Conservation (phyloP, 371 early-diverging fungal genomes). For the Apophysomyces elegans region DNA sequence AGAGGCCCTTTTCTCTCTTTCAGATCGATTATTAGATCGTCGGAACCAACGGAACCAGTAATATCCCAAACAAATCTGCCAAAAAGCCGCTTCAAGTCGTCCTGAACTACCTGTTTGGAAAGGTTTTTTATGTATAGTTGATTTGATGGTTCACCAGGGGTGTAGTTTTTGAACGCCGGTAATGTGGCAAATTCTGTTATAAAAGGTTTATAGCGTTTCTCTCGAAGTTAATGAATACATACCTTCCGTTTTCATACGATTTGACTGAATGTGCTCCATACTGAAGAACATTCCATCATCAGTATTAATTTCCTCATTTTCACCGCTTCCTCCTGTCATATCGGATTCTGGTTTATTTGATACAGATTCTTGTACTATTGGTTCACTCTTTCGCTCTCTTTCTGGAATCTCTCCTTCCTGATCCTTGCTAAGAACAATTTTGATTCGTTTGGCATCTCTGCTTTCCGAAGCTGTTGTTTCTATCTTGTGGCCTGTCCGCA, state of each 20-base stretch:
- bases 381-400: slow-evolving; percentile 10
- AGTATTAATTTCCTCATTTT: background rate
- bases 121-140: slow-evolving; percentile 49
- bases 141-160: slow-evolving; percentile 28
- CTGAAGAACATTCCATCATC: background rate
- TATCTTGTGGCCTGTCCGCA: background rate
- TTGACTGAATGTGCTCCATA: slow-evolving; percentile 3
- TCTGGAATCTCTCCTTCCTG: slow-evolving; percentile 16
- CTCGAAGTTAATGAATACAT: background rate
- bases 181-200: slow-evolving; percentile 26
- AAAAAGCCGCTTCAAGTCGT: slow-evolving; percentile 38
- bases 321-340: no score
- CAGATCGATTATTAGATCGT: slow-evolving; percentile 29
- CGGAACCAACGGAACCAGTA: slow-evolving; percentile 1
- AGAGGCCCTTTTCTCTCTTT: slow-evolving; percentile 38
- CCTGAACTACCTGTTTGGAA: slow-evolving; percentile 29
- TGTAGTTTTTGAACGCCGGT: slow-evolving; percentile 40
- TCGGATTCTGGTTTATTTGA: background rate
- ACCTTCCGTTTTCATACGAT: slow-evolving; percentile 2
- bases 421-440: slow-evolving; percentile 13
- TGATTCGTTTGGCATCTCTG: slow-evolving; percentile 6
- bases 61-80: slow-evolving; percentile 23
- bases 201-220: background rate
- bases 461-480: no score
- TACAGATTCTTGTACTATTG: slow-evolving; percentile 19